Evolutionary conservation across 163 green algal species (phyloP), one percentile per base, ranked within the genome.

Genomic region (Prototheca wickerhamii): DNA sequence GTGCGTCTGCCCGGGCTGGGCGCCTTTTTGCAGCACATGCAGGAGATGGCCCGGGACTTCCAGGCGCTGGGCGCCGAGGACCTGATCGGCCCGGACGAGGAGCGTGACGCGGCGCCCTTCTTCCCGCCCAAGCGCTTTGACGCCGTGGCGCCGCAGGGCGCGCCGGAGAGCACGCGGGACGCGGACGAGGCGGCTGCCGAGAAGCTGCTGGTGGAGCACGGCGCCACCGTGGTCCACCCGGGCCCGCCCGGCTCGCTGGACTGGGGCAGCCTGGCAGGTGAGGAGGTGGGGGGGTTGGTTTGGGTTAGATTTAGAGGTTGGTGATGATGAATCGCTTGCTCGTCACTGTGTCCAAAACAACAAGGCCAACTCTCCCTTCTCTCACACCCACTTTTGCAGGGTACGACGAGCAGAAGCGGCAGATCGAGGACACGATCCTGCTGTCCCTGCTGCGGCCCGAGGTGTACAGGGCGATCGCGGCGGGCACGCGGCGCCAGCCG

Each of bases 361-460:
- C n/a, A n/a, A n/a, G n/a, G n/a, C n/a, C n/a, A n/a, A n/a, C n/a
- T n/a, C n/a, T n/a, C n/a, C n/a, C n/a, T n/a, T n/a, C n/a, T n/a
- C n/a, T n/a, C n/a, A n/a, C n/a, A n/a, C n/a, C n/a, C n/a, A n/a
- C n/a, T n/a, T n/a, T 84, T 31, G 68, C 79, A 74, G 86, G 89
- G 1, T 97, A 97, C 59, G 84, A 92, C 51, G 65, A 78, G 7
- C 86, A 96, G 78, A 96, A 96, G 75, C 73, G 76, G 40, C 70
- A 71, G 25, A 87, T 98, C 4, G 91, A 96, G 71, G 91, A 98
- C 62, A 89, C 76, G 26, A 63, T 97, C 75, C 83, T 98, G 65
- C 76, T 96, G 54, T 77, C 86, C 17, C 76, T 98, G 62, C 66
- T 77, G 65, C 80, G 87, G 35, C 82, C 88, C 3, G 82, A 93